Base-by-base conservation (phyloP, 2,329 filamentous ascomycete genomes). In the Paraconiothyrium sp. region DNA sequence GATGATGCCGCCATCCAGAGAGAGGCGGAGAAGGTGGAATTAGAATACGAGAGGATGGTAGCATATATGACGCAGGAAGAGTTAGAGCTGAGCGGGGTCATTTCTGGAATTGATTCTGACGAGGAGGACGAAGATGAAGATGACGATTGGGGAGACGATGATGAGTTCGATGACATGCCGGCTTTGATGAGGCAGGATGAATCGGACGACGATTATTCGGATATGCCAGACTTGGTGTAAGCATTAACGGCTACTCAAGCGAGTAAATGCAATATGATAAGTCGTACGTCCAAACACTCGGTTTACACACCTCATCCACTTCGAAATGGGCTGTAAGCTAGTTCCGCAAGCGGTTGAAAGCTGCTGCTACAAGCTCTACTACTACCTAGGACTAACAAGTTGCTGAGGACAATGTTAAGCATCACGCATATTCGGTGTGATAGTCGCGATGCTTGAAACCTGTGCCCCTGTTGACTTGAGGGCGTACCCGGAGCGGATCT, bases 151-250 rank as follows among this genome's bases (percentile, higher is more conserved):
- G 37, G 16, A 41, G 37, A 41, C 16, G 37, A 51, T 4, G 49
- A 39, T 51, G 49, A 39, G 9, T 20, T 22, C 34, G 49, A 20
- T 22, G 49, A 51, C n/a, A 49, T 49, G 46, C 46, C 46, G 14
- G 9, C 43, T n/a, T 22, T 46, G 14, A 20, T 27, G 11, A 48
- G 22, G 11, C 22, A 10, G n/a, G 46, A 30, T 48, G 22, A 30
- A 14, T 5, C 20, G 16, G 46, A 48, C 6, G 24, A 48, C 22
- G 48, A 50, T 30, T 50, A 35, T 35, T 30, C 48, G 16, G 48
- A 50, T 50, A 50, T 50, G 48, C 48, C 48, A 14, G 48, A 22
- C 22, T 13, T 32, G 46, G 46, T 48, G 10, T 48, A 14, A 48
- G 20, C 43, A 4, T 20, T 7, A 10, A 46, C 6, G 46, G 16